Evolutionary conservation across 2,329 filamentous ascomycete genomes (phyloP).

Genomic region (Xylogone sp.): DNA sequence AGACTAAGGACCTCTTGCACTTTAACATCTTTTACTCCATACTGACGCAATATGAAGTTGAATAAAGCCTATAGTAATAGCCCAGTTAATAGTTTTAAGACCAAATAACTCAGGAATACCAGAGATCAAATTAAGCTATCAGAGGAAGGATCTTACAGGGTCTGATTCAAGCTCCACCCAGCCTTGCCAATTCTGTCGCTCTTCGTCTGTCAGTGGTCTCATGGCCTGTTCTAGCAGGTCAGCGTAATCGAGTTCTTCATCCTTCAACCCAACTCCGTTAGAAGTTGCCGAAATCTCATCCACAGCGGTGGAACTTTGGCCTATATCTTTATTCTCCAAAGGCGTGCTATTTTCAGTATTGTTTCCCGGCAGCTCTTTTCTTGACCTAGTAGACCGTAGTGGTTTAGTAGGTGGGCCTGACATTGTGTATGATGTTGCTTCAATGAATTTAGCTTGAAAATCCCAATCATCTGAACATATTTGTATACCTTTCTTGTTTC

Average conservation of each 20-base stretch:
- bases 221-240: slow-evolving; percentile 27
- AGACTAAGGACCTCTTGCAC: slow-evolving; percentile 74
- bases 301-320: no score
- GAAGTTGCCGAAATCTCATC: neutral
- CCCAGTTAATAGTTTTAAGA: neutral
- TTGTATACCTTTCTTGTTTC: no score
- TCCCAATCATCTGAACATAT: no score
- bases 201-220: slow-evolving; percentile 43
- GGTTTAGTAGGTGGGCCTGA: no score
- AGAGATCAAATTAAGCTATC: no score
- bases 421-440: no score
- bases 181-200: slow-evolving; percentile 61
- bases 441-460: no score
- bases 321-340: no score
- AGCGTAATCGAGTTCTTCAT: neutral
- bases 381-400: neutral
- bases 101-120: no score
- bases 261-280: neutral
- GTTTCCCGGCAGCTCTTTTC: neutral
- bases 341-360: no score
- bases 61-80: slow-evolving; percentile 65
- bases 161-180: slow-evolving; percentile 89
- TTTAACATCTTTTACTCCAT: slow-evolving; percentile 70
- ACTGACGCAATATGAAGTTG: slow-evolving; percentile 75
- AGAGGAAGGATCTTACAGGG: slow-evolving; percentile 52